Evolutionary conservation across 441 rosid species (phyloP).

Genomic region (Syzygium syzygioides): DNA sequence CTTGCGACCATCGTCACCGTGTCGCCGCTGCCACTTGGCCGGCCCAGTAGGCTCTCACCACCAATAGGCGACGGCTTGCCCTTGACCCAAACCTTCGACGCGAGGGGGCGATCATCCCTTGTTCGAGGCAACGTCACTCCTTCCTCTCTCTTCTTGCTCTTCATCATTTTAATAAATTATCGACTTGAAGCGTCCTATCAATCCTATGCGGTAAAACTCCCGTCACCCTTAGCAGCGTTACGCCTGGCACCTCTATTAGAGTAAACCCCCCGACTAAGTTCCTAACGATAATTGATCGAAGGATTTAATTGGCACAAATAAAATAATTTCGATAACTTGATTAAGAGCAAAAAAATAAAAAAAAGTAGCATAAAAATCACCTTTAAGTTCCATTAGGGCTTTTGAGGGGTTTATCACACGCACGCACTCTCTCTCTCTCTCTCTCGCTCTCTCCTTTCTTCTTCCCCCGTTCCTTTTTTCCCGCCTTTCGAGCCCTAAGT

Average conservation of each 20-base stretch:
- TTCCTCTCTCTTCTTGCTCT: neutral
- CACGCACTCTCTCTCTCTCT: rapidly evolving
- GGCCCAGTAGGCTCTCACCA: neutral
- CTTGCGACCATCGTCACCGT: no score
- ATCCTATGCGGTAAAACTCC: rapidly evolving
- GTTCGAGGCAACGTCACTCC: rapidly evolving
- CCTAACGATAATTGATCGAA: neutral
- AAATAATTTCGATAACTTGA: neutral
- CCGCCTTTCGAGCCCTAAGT: neutral
- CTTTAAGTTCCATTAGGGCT: neutral
- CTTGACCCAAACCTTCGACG: neutral
- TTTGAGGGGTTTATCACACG: neutral
- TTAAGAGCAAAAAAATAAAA: neutral
- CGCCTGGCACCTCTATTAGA: no score
- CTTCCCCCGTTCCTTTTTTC: neutral
- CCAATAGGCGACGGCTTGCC: neutral
- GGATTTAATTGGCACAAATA: neutral
- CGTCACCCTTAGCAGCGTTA: neutral
- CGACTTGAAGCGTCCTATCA: rapidly evolving
- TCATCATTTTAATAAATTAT: neutral
- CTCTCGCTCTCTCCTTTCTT: neutral
- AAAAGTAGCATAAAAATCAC: neutral
- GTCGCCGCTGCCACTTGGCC: rapidly evolving
- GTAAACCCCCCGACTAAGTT: neutral
- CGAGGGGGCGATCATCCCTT: neutral